Percentiles rank a stretch among this genome's conserved stretches.
Evolutionary conservation across 306 rosid genomes (phyloP).

Genomic region (Trifolium dubium): DNA sequence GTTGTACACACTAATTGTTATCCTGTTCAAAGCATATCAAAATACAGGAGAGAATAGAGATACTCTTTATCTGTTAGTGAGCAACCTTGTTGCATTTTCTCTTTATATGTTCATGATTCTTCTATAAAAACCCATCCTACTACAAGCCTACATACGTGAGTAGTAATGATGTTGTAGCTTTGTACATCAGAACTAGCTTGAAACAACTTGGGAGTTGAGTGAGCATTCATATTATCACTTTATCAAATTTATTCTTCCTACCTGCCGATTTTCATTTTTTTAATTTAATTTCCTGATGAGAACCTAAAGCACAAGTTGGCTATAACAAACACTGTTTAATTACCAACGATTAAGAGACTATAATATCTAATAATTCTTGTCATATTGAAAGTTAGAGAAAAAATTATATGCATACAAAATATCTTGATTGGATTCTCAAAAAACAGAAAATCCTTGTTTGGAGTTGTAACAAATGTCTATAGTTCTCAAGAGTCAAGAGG

Average conservation of each 20-base stretch:
- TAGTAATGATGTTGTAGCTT: background rate
- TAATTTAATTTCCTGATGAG: background rate
- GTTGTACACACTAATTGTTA: too few species aligned
- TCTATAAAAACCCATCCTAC: background rate
- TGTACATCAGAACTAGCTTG: background rate
- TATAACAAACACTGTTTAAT: slow-evolving; percentile 2
- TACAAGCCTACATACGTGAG: background rate
- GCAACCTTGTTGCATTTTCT: background rate
- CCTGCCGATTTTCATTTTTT: too few species aligned
- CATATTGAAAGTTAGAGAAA: background rate
- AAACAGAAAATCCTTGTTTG: too few species aligned
- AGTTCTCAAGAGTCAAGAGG: background rate
- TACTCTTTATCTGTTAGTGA: too few species aligned
- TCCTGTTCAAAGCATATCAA: too few species aligned
- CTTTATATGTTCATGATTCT: background rate
- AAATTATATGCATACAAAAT: too few species aligned
- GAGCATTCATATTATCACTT: too few species aligned
- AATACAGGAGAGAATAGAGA: too few species aligned
- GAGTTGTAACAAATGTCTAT: too few species aligned
- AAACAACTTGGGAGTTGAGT: background rate
- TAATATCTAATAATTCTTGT: background rate
- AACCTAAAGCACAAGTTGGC: background rate
- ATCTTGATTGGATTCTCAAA: too few species aligned
- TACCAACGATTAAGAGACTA: background rate
- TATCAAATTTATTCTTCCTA: too few species aligned